Base-by-base conservation (phyloP, 768 basidiomycete species). In the Obba rivulosa region DNA sequence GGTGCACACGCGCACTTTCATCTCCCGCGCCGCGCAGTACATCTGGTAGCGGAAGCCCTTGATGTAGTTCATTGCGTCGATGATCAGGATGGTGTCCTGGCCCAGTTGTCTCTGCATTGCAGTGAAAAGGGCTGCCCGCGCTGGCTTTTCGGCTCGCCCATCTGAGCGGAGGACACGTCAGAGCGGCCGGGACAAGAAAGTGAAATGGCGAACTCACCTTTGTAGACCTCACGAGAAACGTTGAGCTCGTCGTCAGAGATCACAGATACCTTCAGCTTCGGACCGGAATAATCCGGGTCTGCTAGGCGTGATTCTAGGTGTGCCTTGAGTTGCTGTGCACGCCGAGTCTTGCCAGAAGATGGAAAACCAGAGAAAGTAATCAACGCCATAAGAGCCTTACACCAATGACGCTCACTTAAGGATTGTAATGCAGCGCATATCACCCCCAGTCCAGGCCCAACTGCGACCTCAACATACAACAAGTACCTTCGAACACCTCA, bases 41-140 rank as follows among this genome's bases (percentile, higher is more conserved):
- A 99, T 83, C 65, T 99, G 96, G 66, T 99, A 99, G 24, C 96
- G 83, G 63, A 92, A 96, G 10, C 95, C 95, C 64, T 99, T 98
- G 76, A 98, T 98, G 67, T 99, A 97, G 62, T 98, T 98, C 56
- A 88, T 77, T 13, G 85, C 81, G 61, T 99, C 96, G 52, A 93
- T 77, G 56, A 99, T 87, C 49, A 96, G 75, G 58, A 97, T 80
- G 0, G 81, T 87, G 58, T 89, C 82, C 31, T 67, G 64, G 20
- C 77, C 74, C 54, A 99, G 74, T 28, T 78, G 74, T 11, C 96
- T 76, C 57, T 86, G 90, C 43, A 93, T 72, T 1, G 89, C 80
- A 1, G 92, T 81, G 64, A 95, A 92, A 18, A 95, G 74, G 10
- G 86, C 74, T 4, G 78, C 90, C 23, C 96, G 77, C 0, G 92